Base-by-base conservation (phyloP, 306 rosid genomes). In the Prunus mira region DNA sequence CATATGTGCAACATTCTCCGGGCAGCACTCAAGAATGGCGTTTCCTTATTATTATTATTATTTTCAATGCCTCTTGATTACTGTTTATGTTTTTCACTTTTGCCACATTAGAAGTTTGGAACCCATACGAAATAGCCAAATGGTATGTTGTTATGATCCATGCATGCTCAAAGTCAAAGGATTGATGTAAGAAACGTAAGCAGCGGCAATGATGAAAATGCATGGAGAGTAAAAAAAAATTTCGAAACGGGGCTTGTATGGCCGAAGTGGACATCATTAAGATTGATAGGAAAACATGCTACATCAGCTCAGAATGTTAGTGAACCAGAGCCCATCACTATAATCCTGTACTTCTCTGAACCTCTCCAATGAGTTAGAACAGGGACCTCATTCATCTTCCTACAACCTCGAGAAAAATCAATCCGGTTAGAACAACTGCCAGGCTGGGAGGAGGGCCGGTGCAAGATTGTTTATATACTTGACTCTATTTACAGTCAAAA, bases 401-500 rank as follows among this genome's bases (percentile, higher is more conserved):
- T 50, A 52, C 70, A 46, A 32, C 77, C 69, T 66, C 52, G 43
- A 17, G 30, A 7, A 65, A 38, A 32, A 61, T 74, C 55, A 27
- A 43, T 73, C 77, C 18, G 61, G 69, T 73, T 61, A 46, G 58
- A 46, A 22, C 41, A 56, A 58, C 56, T 4, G 57, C 60, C 58
- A 27, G 5, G 60, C 41, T 58, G 28, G 28, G 66, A 25, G 43
- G 18, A 61, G 69, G 68, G 30, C 47, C 12, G 57, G 25, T 27
- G 52, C 38, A 61, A 46, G 77, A 27, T 19, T 27, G 30, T 14
- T 9, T 61, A 74, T 74, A 28, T 73, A 73, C 77, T 61, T 7
- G 19, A 61, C 79, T 73, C 68, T 88, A 91, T 91, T 82, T 85
- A 92, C 92, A 90, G 38, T 76, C 22, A 58, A 49, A 58, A 83